phyloP scores from a whole-genome alignment of 192 early-diverging fungal genomes.

The Backusella morwellensis region DNA sequence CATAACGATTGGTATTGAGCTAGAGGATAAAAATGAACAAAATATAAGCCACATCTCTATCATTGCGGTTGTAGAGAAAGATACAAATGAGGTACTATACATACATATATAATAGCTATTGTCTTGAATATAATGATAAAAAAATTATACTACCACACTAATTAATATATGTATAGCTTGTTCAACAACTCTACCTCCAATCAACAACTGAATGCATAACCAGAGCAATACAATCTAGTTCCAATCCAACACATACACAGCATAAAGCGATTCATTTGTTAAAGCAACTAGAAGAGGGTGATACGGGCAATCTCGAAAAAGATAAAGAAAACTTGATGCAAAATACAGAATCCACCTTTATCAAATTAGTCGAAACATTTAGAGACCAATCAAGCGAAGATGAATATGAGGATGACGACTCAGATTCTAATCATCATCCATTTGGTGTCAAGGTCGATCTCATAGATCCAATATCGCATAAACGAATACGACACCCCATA shows the following conservation, averaged over 20 bases:
- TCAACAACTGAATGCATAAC: slow-evolving; percentile 1
- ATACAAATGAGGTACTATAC: slow-evolving; percentile 1
- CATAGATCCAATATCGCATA: neutral
- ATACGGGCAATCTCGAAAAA: neutral
- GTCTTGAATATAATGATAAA: neutral
- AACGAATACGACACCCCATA: slow-evolving; percentile 8
- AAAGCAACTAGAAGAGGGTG: neutral
- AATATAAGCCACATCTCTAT: slow-evolving; percentile 12
- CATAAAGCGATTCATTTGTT: neutral
- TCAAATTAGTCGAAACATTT: neutral
- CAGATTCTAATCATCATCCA: neutral
- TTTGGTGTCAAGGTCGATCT: neutral
- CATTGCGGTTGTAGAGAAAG: neutral
- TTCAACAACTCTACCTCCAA: slow-evolving; percentile 3
- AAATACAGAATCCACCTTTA: neutral
- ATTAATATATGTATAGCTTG: neutral
- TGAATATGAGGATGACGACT: neutral
- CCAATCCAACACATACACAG: neutral
- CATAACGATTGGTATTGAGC: neutral
- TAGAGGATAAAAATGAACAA: slow-evolving; percentile 6
- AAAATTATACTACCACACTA: neutral
- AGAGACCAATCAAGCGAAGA: slow-evolving; percentile 7
- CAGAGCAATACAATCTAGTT: slow-evolving; percentile 4
- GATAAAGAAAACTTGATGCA: neutral
- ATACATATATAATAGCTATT: neutral